These are phyloP conservation scores for Oryza nivara DNA, from an alignment of 176 grass and related monocot genomes.

Conservation along the genomic window DNA sequence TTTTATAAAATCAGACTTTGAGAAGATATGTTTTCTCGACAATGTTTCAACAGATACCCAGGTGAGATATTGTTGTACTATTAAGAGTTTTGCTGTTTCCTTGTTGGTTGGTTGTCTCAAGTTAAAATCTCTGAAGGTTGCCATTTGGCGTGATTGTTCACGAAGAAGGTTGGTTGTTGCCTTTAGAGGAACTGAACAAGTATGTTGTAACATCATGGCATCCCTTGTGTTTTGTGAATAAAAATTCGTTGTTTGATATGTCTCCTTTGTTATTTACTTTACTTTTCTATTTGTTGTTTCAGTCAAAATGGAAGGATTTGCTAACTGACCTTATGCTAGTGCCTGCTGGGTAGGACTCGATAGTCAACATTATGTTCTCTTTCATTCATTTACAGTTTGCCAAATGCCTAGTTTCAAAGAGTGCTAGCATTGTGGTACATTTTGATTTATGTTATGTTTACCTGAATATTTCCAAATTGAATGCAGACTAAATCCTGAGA, in stretches of 20 bases:
- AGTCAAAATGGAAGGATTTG: constrained; percentile 98
- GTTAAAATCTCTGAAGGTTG: constrained; percentile 56
- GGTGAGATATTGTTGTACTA: constrained; percentile 41
- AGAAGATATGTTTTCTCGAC: constrained; percentile 97
- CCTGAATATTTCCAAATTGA: constrained; percentile 40
- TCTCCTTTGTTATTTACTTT: constrained; percentile 21
- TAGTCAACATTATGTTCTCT: not conserved
- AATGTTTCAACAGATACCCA: constrained; percentile 87
- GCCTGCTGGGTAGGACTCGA: constrained; percentile 68
- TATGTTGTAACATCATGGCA: constrained; percentile 54
- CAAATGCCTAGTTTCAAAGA: not conserved
- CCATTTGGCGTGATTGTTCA: constrained; percentile 93
- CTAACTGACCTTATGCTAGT: constrained; percentile 89
- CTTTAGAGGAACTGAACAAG: constrained; percentile 96
- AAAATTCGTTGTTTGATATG: constrained; percentile 1
- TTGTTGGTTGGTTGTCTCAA: constrained; percentile 5
- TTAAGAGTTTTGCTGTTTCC: constrained; percentile 6
- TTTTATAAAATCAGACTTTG: constrained; percentile 98
- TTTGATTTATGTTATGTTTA: not conserved
- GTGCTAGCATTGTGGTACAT: not conserved
- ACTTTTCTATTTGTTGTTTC: constrained; percentile 40
- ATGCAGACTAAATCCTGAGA: constrained; percentile 91
- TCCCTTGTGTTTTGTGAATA: constrained; percentile 19
- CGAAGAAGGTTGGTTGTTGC: constrained; percentile 83
- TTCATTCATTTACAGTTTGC: constrained; percentile 8